Conservation (phyloP, 1,284 basidiomycete species). For the Tetrapyrgos nigripes region DNA sequence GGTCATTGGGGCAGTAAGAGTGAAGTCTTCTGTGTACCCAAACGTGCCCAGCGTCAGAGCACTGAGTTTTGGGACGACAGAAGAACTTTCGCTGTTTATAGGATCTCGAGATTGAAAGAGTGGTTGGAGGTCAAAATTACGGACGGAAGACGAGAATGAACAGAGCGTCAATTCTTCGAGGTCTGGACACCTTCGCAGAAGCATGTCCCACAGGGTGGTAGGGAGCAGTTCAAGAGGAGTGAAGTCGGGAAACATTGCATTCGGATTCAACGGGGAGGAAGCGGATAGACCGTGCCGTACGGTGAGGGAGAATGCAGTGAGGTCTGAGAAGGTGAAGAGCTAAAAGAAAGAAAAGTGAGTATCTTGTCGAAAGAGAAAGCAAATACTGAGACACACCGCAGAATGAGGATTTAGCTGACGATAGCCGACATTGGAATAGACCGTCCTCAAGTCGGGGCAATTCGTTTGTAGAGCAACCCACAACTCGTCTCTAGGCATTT, state of each 20-base stretch:
- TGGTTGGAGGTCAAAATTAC: conserved; percentile 41
- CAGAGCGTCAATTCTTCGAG: conserved; percentile 51
- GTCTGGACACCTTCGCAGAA: conserved; percentile 46
- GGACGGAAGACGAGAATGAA: conserved; percentile 49
- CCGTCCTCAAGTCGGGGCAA: conserved; percentile 45
- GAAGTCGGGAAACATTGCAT: conserved; percentile 40
- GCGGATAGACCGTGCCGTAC: conserved; percentile 48
- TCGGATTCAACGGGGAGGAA: conserved; percentile 28
- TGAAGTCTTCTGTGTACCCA: conserved; percentile 48
- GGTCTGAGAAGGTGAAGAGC: conserved; percentile 47
- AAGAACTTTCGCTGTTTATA: conserved; percentile 6
- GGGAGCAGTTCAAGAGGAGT: conserved; percentile 41
- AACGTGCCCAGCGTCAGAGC: conserved; percentile 52
- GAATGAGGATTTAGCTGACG: conserved; percentile 39
- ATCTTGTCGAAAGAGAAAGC: not conserved
- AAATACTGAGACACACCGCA: conserved; percentile 23
- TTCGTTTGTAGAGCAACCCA: conserved; percentile 32
- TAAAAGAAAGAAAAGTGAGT: conserved; percentile 10
- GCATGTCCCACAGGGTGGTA: conserved; percentile 48
- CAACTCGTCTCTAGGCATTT: conserved; percentile 46
- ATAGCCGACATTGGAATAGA: conserved; percentile 48
- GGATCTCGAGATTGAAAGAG: conserved; percentile 5
- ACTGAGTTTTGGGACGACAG: conserved; percentile 41
- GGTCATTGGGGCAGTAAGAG: conserved; percentile 36
- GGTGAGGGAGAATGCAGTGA: conserved; percentile 49